Evolutionary conservation across 2,329 filamentous ascomycete genomes (phyloP).

Genomic region (Ophiocordyceps camponoti-saundersi): DNA sequence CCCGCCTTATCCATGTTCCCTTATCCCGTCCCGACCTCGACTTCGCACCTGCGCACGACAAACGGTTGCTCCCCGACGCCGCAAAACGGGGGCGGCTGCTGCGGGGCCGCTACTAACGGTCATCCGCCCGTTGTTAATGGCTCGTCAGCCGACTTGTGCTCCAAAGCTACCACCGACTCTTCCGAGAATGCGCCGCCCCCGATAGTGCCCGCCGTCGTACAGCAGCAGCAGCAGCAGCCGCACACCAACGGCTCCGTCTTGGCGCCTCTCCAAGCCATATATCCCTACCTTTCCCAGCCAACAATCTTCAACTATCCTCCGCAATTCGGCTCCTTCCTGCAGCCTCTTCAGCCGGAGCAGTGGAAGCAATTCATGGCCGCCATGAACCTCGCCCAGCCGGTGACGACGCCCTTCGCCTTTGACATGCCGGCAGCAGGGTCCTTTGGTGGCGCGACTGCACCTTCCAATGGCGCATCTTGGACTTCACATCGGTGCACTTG

Average conservation of each 20-base stretch:
- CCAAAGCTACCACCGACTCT: conserved; percentile 7
- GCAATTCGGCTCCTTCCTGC: conserved; percentile 35
- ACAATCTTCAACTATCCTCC: conserved; percentile 35
- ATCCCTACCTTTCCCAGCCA: conserved; percentile 22
- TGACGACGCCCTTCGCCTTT: conserved; percentile 11
- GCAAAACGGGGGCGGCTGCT: conserved; percentile 6
- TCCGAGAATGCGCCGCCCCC: conserved; percentile 6
- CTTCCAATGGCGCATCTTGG: conserved; percentile 7
- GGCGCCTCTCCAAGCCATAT: conserved; percentile 18
- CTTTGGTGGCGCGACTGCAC: conserved; percentile 5
- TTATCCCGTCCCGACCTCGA: conserved; percentile 11
- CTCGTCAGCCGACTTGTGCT: conserved; percentile 11
- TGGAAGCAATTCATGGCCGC: conserved; percentile 30
- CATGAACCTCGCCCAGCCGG: conserved; percentile 18
- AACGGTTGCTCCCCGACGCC: conserved; percentile 6
- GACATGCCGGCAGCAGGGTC: conserved; percentile 8
- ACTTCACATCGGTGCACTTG: conserved; percentile 37
- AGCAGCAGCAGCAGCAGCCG: conserved; percentile 2
- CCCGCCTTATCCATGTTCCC: conserved; percentile 15
- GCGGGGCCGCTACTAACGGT: conserved; percentile 7
- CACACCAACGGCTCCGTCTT: conserved; percentile 13
- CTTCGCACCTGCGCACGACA: conserved; percentile 4
- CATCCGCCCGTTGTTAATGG: conserved; percentile 4
- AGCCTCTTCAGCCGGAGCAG: conserved; percentile 35
- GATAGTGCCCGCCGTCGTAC: conserved; percentile 2